Conservation (phyloP, 1,284 basidiomycete genomes). For the Pholiota adiposa region DNA sequence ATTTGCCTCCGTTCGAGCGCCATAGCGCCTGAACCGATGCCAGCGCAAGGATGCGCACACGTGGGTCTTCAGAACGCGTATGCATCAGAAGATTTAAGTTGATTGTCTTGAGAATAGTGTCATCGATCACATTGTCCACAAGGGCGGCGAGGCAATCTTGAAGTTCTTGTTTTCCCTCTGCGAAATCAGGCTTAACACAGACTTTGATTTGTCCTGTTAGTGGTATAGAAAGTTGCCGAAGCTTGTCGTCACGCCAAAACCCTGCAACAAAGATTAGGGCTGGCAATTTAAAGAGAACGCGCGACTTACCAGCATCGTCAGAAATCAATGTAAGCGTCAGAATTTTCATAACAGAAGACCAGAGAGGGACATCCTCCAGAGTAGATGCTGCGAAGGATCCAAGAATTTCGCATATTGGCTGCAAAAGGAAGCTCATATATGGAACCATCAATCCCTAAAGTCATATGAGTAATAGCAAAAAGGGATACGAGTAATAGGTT, state of each 20-base stretch:
- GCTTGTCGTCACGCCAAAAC: slow-evolving; percentile 88
- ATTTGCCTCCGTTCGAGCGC: slow-evolving; percentile 75
- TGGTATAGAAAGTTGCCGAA: slow-evolving; percentile 62
- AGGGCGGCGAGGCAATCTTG: slow-evolving; percentile 57
- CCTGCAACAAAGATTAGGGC: slow-evolving; percentile 43
- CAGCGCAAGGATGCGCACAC: slow-evolving; percentile 73
- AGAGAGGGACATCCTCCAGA: slow-evolving; percentile 49
- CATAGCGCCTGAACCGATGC: slow-evolving; percentile 76
- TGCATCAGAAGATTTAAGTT: slow-evolving; percentile 89
- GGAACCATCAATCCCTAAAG: slow-evolving; percentile 84
- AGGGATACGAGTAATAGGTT: neutral
- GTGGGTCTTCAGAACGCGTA: slow-evolving; percentile 79
- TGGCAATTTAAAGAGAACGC: neutral
- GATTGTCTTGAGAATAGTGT: slow-evolving; percentile 75
- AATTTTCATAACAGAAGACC: slow-evolving; percentile 68
- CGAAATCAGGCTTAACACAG: slow-evolving; percentile 40
- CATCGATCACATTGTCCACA: slow-evolving; percentile 59
- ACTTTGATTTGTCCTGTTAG: slow-evolving; percentile 71
- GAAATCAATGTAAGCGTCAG: slow-evolving; percentile 74
- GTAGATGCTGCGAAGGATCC: slow-evolving; percentile 46
- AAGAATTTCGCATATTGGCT: slow-evolving; percentile 71
- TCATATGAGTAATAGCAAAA: slow-evolving; percentile 11
- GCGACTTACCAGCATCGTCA: slow-evolving; percentile 79
- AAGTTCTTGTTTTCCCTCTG: slow-evolving; percentile 45
- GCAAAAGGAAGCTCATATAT: slow-evolving; percentile 81